phyloP scores from a whole-genome alignment of 2,329 filamentous ascomycete species.

The Aspergillus ochraceus region DNA sequence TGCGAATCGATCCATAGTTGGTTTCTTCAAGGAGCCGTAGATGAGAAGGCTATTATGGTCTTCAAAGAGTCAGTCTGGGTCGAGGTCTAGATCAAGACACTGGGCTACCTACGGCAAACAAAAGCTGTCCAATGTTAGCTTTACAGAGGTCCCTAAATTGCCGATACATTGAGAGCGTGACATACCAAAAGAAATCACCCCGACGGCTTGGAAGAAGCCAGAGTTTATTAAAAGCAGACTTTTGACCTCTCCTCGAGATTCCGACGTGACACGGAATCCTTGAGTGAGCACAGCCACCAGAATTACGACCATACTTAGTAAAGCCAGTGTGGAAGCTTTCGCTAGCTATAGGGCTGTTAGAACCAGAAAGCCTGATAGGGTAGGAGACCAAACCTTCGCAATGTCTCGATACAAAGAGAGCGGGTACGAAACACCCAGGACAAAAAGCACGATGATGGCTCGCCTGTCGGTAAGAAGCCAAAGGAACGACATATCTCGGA shows the following conservation, averaged over 20 bases:
- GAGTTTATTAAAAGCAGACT: slow-evolving; percentile 74
- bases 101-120: slow-evolving; percentile 59
- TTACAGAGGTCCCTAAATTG: neutral
- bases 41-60: slow-evolving; percentile 97
- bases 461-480: slow-evolving; percentile 79
- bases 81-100: neutral
- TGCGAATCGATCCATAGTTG: slow-evolving; percentile 92
- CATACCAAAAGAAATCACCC: slow-evolving; percentile 94
- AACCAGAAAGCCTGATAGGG: neutral
- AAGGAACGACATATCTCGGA: slow-evolving; percentile 72
- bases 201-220: slow-evolving; percentile 92
- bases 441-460: slow-evolving; percentile 84
- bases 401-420: slow-evolving; percentile 94
- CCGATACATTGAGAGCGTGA: neutral
- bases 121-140: slow-evolving; percentile 54
- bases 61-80: slow-evolving; percentile 29
- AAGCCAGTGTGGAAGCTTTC: slow-evolving; percentile 89
- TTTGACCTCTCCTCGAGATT: slow-evolving; percentile 70
- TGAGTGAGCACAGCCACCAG: slow-evolving; percentile 85
- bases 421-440: slow-evolving; percentile 83
- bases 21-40: slow-evolving; percentile 90
- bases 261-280: slow-evolving; percentile 70
- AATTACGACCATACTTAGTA: slow-evolving; percentile 91
- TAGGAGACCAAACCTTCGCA: slow-evolving; percentile 68
- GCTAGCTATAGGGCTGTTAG: slow-evolving; percentile 65